Evolutionary conservation across 208 protist genomes (phyloP), one percentile per base, ranked within the genome.

Genomic region (Spongospora subterranea): DNA sequence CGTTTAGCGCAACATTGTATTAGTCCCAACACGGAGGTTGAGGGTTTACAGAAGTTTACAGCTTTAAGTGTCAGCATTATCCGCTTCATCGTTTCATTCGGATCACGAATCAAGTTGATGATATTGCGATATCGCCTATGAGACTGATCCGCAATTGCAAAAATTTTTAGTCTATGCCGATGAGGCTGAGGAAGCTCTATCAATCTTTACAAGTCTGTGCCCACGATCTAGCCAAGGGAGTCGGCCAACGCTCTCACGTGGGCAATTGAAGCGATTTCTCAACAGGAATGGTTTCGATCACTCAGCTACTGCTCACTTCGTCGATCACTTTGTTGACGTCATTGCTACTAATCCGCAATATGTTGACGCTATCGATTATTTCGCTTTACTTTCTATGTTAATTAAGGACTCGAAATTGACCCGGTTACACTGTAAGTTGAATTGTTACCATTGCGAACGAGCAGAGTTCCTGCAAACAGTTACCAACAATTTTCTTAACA

Each of bases 161-260:
- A 6, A 82, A 20, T 82, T 43, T 82, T 6, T 82, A 82, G 71
- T 82, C n/a, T 82, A 82, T 82, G 71, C 71, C 17, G 71, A 82
- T 43, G 71, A 82, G n/a, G 71, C 71, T n/a, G 17, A 82, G n/a
- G 71, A 82, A 43, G 71, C 71, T 35, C 71, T 82, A 20, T 40
- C 13, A 13, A 82, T 82, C 6, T 82, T 82, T 43, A 45, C 71
- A 20, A 35, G 40, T 43, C 35, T 45, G n/a, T 43, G n/a, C 13
- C 40, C 35, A 35, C 71, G 35, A 20, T 20, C 35, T 20, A 45
- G 35, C 13, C 35, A 35, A 43, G 35, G 17, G n/a, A 35, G 17
- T 35, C n/a, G 40, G n/a, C 71, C n/a, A 20, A n/a, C 35, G n/a
- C n/a, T 82, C 6, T 40, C 71, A 43, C 71, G 71, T 20, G 71